Conservation (phyloP, 106 monocot species). For the Agapanthus africanus region DNA sequence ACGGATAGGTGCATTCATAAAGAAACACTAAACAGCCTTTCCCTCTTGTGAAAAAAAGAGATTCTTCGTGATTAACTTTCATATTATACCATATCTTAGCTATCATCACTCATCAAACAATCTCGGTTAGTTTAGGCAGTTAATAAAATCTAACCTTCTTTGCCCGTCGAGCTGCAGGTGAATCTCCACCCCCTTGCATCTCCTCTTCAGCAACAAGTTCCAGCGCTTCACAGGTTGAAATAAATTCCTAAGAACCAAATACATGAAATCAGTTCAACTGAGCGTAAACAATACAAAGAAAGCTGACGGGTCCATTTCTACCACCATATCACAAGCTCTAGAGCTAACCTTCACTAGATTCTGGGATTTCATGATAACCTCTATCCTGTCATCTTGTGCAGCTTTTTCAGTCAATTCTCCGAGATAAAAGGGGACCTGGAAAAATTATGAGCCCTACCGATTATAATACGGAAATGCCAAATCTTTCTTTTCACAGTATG, state of each 20-base stretch:
- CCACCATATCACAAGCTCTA: background rate
- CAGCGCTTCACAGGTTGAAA: constrained; percentile 84
- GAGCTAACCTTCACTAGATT: constrained; percentile 69
- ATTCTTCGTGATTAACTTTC: background rate
- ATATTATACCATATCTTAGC: background rate
- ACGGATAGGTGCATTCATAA: no score
- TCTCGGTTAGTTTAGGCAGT: background rate
- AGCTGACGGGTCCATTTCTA: background rate
- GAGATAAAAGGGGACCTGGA: constrained; percentile 44
- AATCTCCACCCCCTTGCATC: constrained; percentile 33
- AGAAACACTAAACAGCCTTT: no score
- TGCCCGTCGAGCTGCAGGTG: constrained; percentile 51
- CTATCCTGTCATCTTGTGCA: constrained; percentile 55
- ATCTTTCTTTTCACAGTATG: no score
- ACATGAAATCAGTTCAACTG: background rate
- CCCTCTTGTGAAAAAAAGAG: no score
- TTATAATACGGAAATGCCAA: no score
- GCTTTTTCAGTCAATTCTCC: constrained; percentile 81
- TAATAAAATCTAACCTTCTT: constrained; percentile 53
- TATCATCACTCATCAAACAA: background rate
- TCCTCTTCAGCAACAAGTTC: constrained; percentile 95
- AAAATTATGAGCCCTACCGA: background rate
- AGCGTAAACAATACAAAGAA: background rate
- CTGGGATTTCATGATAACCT: constrained; percentile 55
- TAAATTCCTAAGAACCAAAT: constrained; percentile 58